Percentiles rank a stretch among this genome's conserved stretches.
Evolutionary conservation across 75 land plant genomes (phyloP).

Genomic region (Azolla pinnata): DNA sequence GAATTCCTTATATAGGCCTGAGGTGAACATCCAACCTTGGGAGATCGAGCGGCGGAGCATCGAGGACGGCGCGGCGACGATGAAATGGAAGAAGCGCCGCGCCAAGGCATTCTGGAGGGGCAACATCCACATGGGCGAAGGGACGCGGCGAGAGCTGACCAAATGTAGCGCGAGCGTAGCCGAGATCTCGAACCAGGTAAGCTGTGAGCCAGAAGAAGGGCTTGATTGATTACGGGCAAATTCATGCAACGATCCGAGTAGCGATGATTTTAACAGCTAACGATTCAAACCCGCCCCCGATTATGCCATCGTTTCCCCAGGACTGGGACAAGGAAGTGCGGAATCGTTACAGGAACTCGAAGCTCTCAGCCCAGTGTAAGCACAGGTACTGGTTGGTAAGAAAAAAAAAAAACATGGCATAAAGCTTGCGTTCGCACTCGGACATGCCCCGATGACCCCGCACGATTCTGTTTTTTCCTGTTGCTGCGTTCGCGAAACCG

Average conservation of each 20-base stretch:
- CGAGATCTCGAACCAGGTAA: constrained; percentile 2
- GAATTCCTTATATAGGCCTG: constrained; percentile 51
- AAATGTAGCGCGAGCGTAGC: constrained; percentile 34
- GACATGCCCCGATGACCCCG: no score
- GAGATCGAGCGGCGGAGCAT: constrained; percentile 24
- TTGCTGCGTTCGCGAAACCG: no score
- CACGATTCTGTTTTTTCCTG: no score
- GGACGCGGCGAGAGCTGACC: constrained; percentile 34
- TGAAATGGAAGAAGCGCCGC: constrained; percentile 44
- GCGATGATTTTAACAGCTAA: no score
- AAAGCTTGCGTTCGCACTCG: no score
- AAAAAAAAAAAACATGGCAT: background rate
- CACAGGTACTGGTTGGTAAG: constrained; percentile 28
- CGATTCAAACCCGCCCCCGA: no score
- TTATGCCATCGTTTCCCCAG: no score
- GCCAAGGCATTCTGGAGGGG: constrained; percentile 78
- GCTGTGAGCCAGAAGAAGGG: no score
- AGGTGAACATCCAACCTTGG: constrained; percentile 64
- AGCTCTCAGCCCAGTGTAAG: constrained; percentile 40
- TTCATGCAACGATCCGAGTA: no score
- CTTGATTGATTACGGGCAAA: no score
- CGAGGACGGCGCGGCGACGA: constrained; percentile 25
- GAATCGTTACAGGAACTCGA: constrained; percentile 31
- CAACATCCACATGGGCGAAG: constrained; percentile 31
- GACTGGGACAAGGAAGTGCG: constrained; percentile 38